Evolutionary conservation across 176 grass and related monocot species (phyloP), one percentile per base, ranked within the genome.

Genomic region (Avena eriantha): DNA sequence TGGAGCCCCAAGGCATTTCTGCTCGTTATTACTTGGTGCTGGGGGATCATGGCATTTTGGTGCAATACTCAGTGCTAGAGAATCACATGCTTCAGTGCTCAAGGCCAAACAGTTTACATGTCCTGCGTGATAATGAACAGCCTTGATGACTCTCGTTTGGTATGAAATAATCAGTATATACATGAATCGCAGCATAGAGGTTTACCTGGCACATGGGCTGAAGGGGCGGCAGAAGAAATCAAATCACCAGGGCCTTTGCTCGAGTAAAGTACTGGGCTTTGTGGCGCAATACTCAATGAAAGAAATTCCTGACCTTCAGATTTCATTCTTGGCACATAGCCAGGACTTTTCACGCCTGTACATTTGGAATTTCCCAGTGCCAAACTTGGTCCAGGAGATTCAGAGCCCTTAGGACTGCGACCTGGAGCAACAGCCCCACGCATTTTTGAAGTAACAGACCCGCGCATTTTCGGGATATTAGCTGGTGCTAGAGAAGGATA

Each of bases 361-460:
- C 50, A 64, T 88, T 60, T 61, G 65, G 82, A 84, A 69, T 54
- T 82, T 77, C 82, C 82, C 24, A 88, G 70, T 69, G 82, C 82
- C 86, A 91, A 85, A 22, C 77, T 77, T 49, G 81, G 89, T 54
- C 60, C 77, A 88, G 4, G 82, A 85, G 69, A 88, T 63, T 81
- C 82, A 85, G 54, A 60, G 7, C 81, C 61, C 69, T 81, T 84
- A 39, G 48, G 4, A 50, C 11, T 19, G 16, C 75, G 34, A 53
- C 58, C 36, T 29, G 58, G 31, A 84, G 74, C 34, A 73, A 54
- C 65, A 79, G 67, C 63, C 78, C 68, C 75, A 70, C 2, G 5
- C 19, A 39, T 14, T 85, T 80, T 69, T 41, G 39, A 41, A 81
- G 66, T 24, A 73, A 54, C 65, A 79, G 67, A 54, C 78, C 68